Evolutionary conservation across 2,329 filamentous ascomycete species (phyloP).

Genomic region (Monosporascus sp.): DNA sequence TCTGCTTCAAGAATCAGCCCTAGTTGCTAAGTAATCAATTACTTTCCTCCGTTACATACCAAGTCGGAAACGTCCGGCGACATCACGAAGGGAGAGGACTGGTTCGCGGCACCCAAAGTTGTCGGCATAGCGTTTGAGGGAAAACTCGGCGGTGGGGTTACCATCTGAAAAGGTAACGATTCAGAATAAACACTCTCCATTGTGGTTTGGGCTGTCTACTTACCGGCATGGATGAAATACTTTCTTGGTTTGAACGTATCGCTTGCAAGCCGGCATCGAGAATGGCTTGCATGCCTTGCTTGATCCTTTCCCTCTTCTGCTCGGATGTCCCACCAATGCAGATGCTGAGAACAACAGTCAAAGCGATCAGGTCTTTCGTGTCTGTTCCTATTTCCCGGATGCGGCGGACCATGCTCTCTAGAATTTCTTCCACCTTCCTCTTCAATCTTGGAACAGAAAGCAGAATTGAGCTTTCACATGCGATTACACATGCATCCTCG

Average conservation of each 20-base stretch:
- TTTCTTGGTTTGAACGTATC: slow-evolving; percentile 37
- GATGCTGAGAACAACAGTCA: slow-evolving; percentile 42
- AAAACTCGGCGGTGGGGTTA: slow-evolving; percentile 7
- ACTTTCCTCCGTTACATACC: slow-evolving; percentile 11
- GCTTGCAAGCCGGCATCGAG: slow-evolving; percentile 40
- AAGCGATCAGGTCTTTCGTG: slow-evolving; percentile 42
- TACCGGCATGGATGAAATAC: slow-evolving; percentile 25
- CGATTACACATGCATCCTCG: slow-evolving; percentile 19
- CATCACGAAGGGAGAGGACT: slow-evolving; percentile 18
- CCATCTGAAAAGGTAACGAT: slow-evolving; percentile 9
- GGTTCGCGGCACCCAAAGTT: slow-evolving; percentile 14
- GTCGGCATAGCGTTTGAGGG: slow-evolving; percentile 15
- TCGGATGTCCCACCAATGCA: slow-evolving; percentile 35
- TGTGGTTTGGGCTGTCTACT: slow-evolving; percentile 1
- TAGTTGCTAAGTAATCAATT: neutral
- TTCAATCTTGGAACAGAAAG: slow-evolving; percentile 21
- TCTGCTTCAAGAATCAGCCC: slow-evolving; percentile 5
- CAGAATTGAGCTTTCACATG: slow-evolving; percentile 22
- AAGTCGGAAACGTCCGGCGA: slow-evolving; percentile 17
- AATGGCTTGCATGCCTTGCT: slow-evolving; percentile 34
- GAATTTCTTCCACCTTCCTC: slow-evolving; percentile 36
- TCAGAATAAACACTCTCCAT: too few species aligned
- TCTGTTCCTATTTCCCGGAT: slow-evolving; percentile 43
- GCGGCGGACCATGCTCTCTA: slow-evolving; percentile 38
- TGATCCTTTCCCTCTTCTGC: slow-evolving; percentile 36